Evolutionary conservation across 108 stramenopile genomes (phyloP), one percentile per base, ranked within the genome.

Genomic region (Pseudonitzschia multiseries): DNA sequence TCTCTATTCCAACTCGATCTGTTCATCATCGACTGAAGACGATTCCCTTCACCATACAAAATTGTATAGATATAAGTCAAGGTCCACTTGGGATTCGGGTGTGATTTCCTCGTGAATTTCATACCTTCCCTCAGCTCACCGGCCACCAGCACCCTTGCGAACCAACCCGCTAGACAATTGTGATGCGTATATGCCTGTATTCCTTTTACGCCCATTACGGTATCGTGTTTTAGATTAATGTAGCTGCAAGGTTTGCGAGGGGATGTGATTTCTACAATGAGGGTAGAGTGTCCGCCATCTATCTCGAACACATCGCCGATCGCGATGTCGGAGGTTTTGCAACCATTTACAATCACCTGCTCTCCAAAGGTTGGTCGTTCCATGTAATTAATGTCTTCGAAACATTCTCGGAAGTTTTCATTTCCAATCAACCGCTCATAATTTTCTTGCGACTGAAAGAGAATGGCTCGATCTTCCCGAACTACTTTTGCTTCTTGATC

Each of bases 231-330:
- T 50, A 52, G 57, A 60, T 81, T 71, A 20, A 81, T 21, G 31
- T 73, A 42, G 24, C 42, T 46, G 56, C 80, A 81, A 3, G 75
- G 71, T 44, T 53, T 63, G 10, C 80, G 59, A 5, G 80, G 80
- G 20, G 57, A 21, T 26, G 80, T 68, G n/a, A 81, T 60, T 65
- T 75, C 59, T 31, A 81, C 26, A 22, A 54, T 41, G 17, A 81
- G 80, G 29, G 65, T 26, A 5, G 72, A 68, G 22, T 0, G 43
- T 14, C 57, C 59, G 1, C 72, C 80, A 26, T 60, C 52, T 8
- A 81, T 72, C 28, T 62, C 76, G 44, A 77, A 81, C 24, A 81
- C 57, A 62, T 81, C 80, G n/a, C 80, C 80, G 57, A 81, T 66
- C n/a, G 41, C n/a, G 69, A 81, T 20, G 15, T 61, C 29, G 20